Conservation (phyloP, 805 yeast genomes). For the Candida taoyuanica region DNA sequence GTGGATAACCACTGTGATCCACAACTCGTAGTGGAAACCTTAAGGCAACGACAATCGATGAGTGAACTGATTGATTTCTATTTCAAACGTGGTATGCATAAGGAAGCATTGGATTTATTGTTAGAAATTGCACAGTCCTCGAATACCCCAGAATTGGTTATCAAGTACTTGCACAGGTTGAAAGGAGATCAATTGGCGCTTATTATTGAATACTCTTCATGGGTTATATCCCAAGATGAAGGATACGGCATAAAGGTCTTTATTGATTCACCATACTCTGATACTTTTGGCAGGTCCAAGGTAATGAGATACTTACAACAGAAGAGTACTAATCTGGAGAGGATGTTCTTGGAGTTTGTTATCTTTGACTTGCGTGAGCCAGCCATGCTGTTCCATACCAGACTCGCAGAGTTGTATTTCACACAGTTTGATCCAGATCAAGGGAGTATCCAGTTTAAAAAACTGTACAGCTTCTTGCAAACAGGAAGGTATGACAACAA, state of each 20-base stretch:
- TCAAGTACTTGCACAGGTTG: slow-evolving; percentile 56
- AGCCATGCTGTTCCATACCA: slow-evolving; percentile 37
- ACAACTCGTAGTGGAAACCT: slow-evolving; percentile 49
- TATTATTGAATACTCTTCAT: slow-evolving; percentile 51
- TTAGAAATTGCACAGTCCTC: slow-evolving; percentile 27
- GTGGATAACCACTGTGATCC: slow-evolving; percentile 71
- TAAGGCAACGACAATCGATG: slow-evolving; percentile 44
- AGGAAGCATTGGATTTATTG: slow-evolving; percentile 61
- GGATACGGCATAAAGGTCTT: slow-evolving; percentile 47
- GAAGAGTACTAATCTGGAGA: slow-evolving; percentile 28
- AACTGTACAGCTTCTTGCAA: slow-evolving; percentile 32
- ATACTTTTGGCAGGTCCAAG: slow-evolving; percentile 46
- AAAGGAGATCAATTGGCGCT: slow-evolving; percentile 44
- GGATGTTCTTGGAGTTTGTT: slow-evolving; percentile 50
- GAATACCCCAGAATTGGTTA: slow-evolving; percentile 18
- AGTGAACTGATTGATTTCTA: slow-evolving; percentile 77
- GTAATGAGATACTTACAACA: slow-evolving; percentile 49
- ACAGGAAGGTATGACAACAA: slow-evolving; percentile 30
- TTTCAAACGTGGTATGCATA: slow-evolving; percentile 55
- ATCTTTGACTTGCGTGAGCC: slow-evolving; percentile 37
- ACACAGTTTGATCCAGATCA: slow-evolving; percentile 20
- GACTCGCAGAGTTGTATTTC: slow-evolving; percentile 43
- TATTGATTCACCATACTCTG: slow-evolving; percentile 57
- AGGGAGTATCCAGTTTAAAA: slow-evolving; percentile 25
- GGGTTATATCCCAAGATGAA: slow-evolving; percentile 41